Evolutionary conservation across 192 early-diverging fungal species (phyloP), one percentile per base, ranked within the genome.

Genomic region (Coemansia sp.): DNA sequence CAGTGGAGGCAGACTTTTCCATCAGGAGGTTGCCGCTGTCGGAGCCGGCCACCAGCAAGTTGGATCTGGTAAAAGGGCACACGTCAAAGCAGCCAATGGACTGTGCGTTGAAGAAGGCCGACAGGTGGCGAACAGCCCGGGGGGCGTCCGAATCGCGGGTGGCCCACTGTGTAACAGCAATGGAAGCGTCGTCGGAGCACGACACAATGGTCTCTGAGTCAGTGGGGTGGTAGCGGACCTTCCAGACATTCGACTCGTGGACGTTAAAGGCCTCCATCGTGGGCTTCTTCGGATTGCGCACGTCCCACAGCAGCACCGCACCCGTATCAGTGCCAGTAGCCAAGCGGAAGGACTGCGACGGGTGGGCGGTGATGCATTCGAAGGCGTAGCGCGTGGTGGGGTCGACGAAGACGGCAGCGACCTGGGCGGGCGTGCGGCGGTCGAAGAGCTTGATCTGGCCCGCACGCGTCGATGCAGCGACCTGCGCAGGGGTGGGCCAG

Each of bases 371-470:
- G 27, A 83, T 73, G 59, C 74, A 79, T 40, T 82, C 79, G n/a
- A 85, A 63, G 1, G 77, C 60, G 27, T 56, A 62, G 24, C 24
- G 19, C 19, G n/a, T n/a, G 3, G 66, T 36, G 2, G 71, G 67
- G 41, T 82, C 73, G n/a, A 75, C 53, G 36, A 85, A 75, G 3
- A 79, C 84, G 1, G 77, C 67, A 3, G 67, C 33, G 27, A 73
- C 68, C 3, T 71, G 53, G 42, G 63, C 45, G 3, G 66, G 69
- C 7, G 41, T 39, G 16, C 84, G 76, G 5, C 79, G 57, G 62
- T 85, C 84, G 59, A 83, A 79, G 9, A 83, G 51, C 62, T 85
- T 85, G 42, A 83, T 60, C 61, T 85, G 84, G 0, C 84, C 80
- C 13, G 64, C 69, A 17, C 79, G 79, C 7, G 77, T 83, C 6